Evolutionary conservation across 2,329 filamentous ascomycete species (phyloP).

Genomic region (Cadophora malorum): DNA sequence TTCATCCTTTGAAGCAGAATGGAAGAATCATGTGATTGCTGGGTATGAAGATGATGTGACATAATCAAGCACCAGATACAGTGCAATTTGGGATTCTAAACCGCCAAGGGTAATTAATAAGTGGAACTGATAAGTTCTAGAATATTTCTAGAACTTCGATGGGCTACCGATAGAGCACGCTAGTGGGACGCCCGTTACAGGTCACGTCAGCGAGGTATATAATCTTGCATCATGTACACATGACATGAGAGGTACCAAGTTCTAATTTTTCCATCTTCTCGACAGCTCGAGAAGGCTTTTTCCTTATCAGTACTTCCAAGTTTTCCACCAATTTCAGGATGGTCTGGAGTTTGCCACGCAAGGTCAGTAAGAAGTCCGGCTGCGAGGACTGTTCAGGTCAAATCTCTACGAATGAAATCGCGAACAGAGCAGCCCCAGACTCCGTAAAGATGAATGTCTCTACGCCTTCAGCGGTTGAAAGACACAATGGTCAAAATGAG

Average conservation of each 20-base stretch:
- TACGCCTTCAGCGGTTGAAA: background rate
- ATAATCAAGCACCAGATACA: background rate
- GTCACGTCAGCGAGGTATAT: background rate
- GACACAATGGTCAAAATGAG: background rate
- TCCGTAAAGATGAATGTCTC: background rate
- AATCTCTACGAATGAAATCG: background rate
- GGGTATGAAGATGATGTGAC: background rate
- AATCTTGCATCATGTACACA: background rate
- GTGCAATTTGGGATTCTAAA: background rate
- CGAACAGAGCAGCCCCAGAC: background rate
- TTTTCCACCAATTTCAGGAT: too few species aligned
- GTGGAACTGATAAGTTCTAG: background rate
- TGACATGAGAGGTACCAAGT: too few species aligned
- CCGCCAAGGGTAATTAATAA: background rate
- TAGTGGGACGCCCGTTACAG: background rate
- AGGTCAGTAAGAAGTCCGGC: too few species aligned
- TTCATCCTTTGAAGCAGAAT: too few species aligned
- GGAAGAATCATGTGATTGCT: too few species aligned
- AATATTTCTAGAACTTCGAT: background rate
- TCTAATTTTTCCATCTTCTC: too few species aligned
- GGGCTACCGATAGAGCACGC: background rate
- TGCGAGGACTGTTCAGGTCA: too few species aligned
- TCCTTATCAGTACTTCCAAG: too few species aligned
- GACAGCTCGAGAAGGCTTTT: too few species aligned
- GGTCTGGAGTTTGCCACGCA: too few species aligned